Evolutionary conservation across 352 stramenopile genomes (phyloP).

Genomic region (Phytophthora sp.): DNA sequence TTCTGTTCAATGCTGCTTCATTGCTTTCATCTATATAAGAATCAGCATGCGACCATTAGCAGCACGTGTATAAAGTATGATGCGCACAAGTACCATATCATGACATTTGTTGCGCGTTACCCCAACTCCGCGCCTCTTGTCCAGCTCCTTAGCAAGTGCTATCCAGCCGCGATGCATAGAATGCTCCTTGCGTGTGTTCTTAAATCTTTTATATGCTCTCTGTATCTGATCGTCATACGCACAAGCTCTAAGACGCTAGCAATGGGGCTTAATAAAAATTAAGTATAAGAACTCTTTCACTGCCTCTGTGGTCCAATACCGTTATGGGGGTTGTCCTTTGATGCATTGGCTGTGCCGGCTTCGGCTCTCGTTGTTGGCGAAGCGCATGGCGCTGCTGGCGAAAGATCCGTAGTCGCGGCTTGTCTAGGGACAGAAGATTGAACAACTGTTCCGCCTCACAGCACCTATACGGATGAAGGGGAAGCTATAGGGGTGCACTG

Average conservation of each 20-base stretch:
- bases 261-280: neutral
- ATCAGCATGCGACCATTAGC: no score
- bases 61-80: no score
- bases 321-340: neutral
- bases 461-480: no score
- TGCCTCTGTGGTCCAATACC: neutral
- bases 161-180: slow-evolving; percentile 1
- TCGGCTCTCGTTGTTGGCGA: no score
- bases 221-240: neutral
- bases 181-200: slow-evolving; percentile 2
- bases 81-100: neutral
- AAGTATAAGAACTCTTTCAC: neutral
- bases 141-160: slow-evolving; percentile 1
- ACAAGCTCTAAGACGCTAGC: neutral
- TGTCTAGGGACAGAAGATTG: no score
- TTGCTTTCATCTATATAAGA: slow-evolving; percentile 8
- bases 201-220: neutral
- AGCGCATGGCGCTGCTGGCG: no score
- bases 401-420: no score
- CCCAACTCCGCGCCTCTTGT: slow-evolving; percentile 1
- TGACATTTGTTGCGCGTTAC: slow-evolving; percentile 6
- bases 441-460: no score
- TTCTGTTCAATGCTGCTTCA: slow-evolving; percentile 9
- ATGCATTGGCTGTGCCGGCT: no score
- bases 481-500: no score